These are phyloP conservation scores for Teratosphaeria pseudoeucalypti DNA, from an alignment of 2,329 filamentous ascomycete species.

Conservation along the genomic window DNA sequence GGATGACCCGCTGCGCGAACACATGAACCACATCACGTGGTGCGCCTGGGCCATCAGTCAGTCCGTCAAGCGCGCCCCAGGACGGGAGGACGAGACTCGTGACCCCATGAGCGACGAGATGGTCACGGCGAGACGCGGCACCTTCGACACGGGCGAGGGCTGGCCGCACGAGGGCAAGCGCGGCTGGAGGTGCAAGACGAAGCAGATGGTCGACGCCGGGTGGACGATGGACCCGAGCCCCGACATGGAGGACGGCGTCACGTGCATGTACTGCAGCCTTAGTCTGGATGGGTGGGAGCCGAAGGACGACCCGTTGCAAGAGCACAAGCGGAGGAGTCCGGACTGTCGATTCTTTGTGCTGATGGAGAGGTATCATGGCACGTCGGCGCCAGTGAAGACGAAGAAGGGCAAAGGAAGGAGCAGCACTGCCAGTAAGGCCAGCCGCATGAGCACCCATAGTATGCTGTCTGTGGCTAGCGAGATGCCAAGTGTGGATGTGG, in stretches of 20 bases:
- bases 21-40: slow-evolving; percentile 67
- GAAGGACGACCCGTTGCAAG: slow-evolving; percentile 80
- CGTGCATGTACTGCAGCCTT: slow-evolving; percentile 81
- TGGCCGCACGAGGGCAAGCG: slow-evolving; percentile 89
- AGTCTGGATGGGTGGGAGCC: slow-evolving; percentile 92
- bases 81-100: slow-evolving; percentile 49
- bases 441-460: slow-evolving; percentile 32
- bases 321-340: slow-evolving; percentile 70
- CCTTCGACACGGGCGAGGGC: slow-evolving; percentile 55
- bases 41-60: slow-evolving; percentile 75
- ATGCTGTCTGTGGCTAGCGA: slow-evolving; percentile 12
- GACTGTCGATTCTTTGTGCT: slow-evolving; percentile 76
- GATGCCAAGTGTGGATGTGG: neutral
- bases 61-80: slow-evolving; percentile 34
- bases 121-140: slow-evolving; percentile 66
- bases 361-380: slow-evolving; percentile 34
- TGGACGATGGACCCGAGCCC: slow-evolving; percentile 86
- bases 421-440: slow-evolving; percentile 62
- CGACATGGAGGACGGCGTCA: slow-evolving; percentile 74
- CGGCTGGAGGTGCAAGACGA: slow-evolving; percentile 79
- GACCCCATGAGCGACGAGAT: slow-evolving; percentile 66
- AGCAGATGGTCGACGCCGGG: slow-evolving; percentile 84
- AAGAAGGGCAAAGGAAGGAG: slow-evolving; percentile 18
- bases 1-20: slow-evolving; percentile 75
- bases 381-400: slow-evolving; percentile 17